A percentile compares a stretch with the other conserved stretches of the same genome.
Evolutionary conservation across 2,329 filamentous ascomycete species (phyloP).

Genomic region (Paecilomyces sp.): DNA sequence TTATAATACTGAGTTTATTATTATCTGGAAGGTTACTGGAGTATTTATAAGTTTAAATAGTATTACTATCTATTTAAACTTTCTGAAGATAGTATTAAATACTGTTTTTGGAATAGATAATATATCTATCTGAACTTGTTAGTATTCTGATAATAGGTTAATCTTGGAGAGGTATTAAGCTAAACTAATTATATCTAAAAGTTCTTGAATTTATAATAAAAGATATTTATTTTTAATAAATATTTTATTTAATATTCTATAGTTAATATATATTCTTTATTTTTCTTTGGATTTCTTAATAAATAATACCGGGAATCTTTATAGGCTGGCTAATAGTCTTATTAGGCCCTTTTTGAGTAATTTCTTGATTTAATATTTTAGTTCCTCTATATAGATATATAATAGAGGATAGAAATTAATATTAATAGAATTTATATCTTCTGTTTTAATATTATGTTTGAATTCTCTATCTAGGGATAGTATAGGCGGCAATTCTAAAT

Average conservation of each 20-base stretch:
- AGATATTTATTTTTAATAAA: neutral
- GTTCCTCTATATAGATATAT: too few relatives aligned
- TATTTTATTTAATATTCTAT: neutral
- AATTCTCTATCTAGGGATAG: neutral
- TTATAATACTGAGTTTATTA: neutral
- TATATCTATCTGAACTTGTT: neutral
- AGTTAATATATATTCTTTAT: neutral
- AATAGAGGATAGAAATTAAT: too few relatives aligned
- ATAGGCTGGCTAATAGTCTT: too few relatives aligned
- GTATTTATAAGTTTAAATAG: neutral
- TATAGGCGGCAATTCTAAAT: too few relatives aligned
- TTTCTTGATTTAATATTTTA: too few relatives aligned
- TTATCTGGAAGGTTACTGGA: neutral
- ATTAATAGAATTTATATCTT: too few relatives aligned
- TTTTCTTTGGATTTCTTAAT: neutral
- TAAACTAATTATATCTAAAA: neutral
- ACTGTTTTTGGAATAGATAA: neutral
- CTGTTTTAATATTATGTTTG: neutral
- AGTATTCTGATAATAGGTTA: neutral
- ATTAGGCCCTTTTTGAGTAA: too few relatives aligned
- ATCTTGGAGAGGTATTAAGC: neutral
- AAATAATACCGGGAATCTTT: neutral
- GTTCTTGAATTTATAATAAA: neutral
- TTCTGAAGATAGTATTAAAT: neutral
- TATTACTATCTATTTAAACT: neutral